These are phyloP conservation scores for Endocladia muricata DNA, from an alignment of 31 red algal species.

Conservation along the genomic window DNA sequence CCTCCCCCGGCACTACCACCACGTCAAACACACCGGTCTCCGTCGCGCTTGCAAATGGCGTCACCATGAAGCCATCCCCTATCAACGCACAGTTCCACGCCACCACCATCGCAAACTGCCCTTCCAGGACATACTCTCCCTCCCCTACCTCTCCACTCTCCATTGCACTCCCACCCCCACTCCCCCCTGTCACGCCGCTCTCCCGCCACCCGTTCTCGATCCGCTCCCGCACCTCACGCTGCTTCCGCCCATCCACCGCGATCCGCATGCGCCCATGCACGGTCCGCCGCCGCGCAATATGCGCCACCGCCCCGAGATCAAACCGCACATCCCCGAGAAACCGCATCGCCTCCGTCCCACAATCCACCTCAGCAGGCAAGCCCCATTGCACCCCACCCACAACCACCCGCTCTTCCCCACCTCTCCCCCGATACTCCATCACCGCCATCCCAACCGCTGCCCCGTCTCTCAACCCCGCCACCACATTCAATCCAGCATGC, in stretches of 20 bases:
- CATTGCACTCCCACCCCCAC: neutral
- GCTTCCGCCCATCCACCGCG: neutral
- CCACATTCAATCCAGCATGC: conserved; percentile 26
- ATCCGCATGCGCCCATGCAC: conserved; percentile 8
- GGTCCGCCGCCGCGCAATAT: neutral
- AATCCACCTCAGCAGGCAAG: conserved; percentile 40
- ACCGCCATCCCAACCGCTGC: conserved; percentile 9
- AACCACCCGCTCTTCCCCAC: neutral
- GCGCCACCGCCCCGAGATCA: conserved; percentile 27
- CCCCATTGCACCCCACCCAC: conserved; percentile 55
- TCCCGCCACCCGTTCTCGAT: too few relatives aligned
- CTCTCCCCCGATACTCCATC: conserved; percentile 4
- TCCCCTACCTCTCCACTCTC: neutral
- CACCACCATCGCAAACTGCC: conserved; percentile 23
- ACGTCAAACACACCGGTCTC: conserved; percentile 37
- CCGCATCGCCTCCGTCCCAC: conserved; percentile 37
- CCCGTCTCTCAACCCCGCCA: conserved; percentile 8
- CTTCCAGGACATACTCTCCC: conserved; percentile 29
- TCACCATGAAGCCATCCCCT: conserved; percentile 24
- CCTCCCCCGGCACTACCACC: conserved; percentile 9
- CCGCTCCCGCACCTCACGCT: neutral
- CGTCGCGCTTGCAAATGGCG: conserved; percentile 16
- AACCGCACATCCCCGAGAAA: conserved; percentile 38
- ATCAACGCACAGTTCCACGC: conserved; percentile 37
- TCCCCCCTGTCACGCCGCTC: neutral